Evolutionary conservation across 495 filamentous ascomycete genomes (phyloP), one percentile per base, ranked within the genome.

Genomic region (Hamigera avellanea): DNA sequence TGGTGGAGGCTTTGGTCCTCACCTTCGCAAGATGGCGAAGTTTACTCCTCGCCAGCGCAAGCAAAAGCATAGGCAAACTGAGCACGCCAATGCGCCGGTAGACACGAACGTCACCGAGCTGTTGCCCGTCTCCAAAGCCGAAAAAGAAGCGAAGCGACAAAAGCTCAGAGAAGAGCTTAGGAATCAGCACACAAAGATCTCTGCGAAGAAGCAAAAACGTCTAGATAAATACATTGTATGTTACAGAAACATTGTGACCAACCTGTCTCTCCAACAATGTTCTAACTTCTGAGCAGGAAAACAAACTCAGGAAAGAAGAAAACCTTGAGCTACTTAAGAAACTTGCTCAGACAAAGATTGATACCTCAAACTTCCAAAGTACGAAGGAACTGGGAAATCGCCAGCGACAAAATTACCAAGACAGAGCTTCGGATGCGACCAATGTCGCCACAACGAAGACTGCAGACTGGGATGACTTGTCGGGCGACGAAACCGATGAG

Each of bases 171-270:
- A 78, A n/a, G 72, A 82, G 41, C 40, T 80, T 37, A 60, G 59
- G 40, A 54, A 57, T 9, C 67, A 70, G 37, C 71, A 83, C 34
- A 59, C 69, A n/a, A 84, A 83, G 51, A 75, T 94, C 42, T 89
- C 81, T 21, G 69, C 75, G 26, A 93, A 96, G 66, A 99, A 99
- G 63, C 73, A 85, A 37, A 96, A 95, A 62, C 71, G 91, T 26
- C 63, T 99, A 23, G 86, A 95, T 40, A 95, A 95, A 52, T 99
- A 99, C 52, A 93, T 99, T 66, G 77, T 80, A 53, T 12, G 69
- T 57, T 26, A 17, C 29, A 13, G 12, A 26, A 15, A 23, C 21
- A 4, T 23, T 14, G 8, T 34, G 10, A n/a, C n/a, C 2, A 9
- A 26, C 6, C 18, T 26, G 16, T 21, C 35, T 16, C 40, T 18